Evolutionary conservation across 2,329 filamentous ascomycete species (phyloP), one percentile per base, ranked within the genome.

Genomic region (Trichoderma guizhouense): DNA sequence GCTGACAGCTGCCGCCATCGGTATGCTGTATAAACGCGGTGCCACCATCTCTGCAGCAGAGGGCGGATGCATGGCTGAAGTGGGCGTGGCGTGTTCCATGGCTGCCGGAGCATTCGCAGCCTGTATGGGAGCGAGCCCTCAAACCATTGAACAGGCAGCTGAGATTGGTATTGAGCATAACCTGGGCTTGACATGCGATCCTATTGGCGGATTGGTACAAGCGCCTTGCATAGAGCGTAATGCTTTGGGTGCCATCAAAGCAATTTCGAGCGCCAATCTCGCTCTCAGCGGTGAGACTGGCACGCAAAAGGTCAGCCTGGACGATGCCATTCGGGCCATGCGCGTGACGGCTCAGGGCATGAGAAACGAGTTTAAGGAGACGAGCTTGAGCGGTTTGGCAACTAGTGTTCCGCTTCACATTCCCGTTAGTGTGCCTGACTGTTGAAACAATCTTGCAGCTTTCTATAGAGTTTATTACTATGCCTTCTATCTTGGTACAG

Each of bases 351-450:
- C 67, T 7, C 57, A 69, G 9, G 67, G 67, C 1, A 69, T 69
- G 67, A 69, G 67, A 26, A 69, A 69, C 4, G 67, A 69, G 57
- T 69, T 69, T n/a, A 69, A 69, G 11, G 67, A 69, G 67, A 69
- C 67, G 57, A 69, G 67, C 15, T 69, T 69, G 39, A 69, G 67
- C 8, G 67, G 67, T 1, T 61, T 69, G 28, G 67, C 67, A 7
- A 69, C 67, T 3, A 69, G 55, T 9, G 67, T 69, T 43, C 67
- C 67, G 7, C 28, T 69, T 26, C 39, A 69, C 26, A 69, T 69
- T 53, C 67, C 67, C 8, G 67, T 69, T 14, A 69, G 67, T 34
- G 67, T 69, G 67, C 67, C 67, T 14, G 67, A 69, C 30, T 69
- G 67, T 12, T 69, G 15, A 61, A 21, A 12, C 3, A 21, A n/a